Evolutionary conservation across 1,284 basidiomycete genomes (phyloP).

Genomic region (Heliocybe sulcata): DNA sequence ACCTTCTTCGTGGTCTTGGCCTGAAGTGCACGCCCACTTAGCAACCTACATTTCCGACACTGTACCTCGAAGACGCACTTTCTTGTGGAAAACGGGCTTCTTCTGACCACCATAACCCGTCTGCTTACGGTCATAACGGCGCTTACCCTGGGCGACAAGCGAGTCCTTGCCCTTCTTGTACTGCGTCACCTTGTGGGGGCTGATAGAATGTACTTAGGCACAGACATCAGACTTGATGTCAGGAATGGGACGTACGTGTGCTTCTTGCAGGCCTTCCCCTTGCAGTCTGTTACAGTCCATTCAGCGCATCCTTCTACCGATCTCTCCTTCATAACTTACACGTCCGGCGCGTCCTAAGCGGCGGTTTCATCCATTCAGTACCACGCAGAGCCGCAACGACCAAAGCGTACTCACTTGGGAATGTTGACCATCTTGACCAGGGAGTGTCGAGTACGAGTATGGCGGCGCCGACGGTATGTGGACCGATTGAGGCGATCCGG

Average conservation of each 20-base stretch:
- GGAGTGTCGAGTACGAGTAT: background rate
- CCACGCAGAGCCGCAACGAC: constrained; percentile 1
- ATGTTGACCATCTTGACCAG: constrained; percentile 79
- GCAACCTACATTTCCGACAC: background rate
- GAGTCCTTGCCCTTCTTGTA: constrained; percentile 99
- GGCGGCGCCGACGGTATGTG: background rate
- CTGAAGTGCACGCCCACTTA: constrained; percentile 27
- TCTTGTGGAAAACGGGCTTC: constrained; percentile 99
- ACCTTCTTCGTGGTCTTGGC: constrained; percentile 99
- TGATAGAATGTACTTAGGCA: constrained; percentile 21
- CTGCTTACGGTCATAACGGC: constrained; percentile 99
- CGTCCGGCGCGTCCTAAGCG: constrained; percentile 75
- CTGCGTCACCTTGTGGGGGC: constrained; percentile 94
- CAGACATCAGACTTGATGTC: background rate
- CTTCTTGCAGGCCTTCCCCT: constrained; percentile 97
- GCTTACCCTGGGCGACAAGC: constrained; percentile 96
- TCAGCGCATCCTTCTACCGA: constrained; percentile 5
- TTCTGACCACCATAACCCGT: constrained; percentile 99
- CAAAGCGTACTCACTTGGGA: constrained; percentile 63
- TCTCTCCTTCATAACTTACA: constrained; percentile 43
- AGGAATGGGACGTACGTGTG: constrained; percentile 79
- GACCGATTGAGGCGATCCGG: background rate
- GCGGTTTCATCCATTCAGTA: constrained; percentile 14
- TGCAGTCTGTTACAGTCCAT: constrained; percentile 75
- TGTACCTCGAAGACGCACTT: constrained; percentile 44